Percentiles rank a stretch among this genome's conserved stretches.
Conservation (phyloP, 495 filamentous ascomycete species). For the Hypoxylon rickii region DNA sequence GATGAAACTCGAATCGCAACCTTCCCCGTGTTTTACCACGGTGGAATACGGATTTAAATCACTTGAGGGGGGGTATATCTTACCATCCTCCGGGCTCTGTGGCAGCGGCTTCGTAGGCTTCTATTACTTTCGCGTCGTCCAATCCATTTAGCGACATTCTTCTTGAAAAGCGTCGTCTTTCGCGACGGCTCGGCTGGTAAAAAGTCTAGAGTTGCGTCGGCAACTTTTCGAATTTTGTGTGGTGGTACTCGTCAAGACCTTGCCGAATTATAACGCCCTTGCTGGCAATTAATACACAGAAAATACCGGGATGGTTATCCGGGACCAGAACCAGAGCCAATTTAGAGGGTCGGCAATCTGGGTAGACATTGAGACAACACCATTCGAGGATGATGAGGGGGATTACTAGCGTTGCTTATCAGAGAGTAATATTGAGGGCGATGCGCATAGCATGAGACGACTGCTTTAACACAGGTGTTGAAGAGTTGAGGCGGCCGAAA, state of each 20-base stretch:
- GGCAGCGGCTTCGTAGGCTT: conserved; percentile 80
- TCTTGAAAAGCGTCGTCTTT: conserved; percentile 27
- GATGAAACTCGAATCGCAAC: too few species aligned
- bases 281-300: conserved; percentile 15
- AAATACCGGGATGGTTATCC: conserved; percentile 23
- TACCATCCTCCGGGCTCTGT: conserved; percentile 94
- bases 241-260: conserved; percentile 3
- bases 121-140: conserved; percentile 77
- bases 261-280: conserved; percentile 12
- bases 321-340: conserved; percentile 35
- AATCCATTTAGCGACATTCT: conserved; percentile 97
- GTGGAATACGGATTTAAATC: too few species aligned
- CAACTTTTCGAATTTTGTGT: neutral
- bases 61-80: conserved; percentile 37
- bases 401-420: conserved; percentile 5
- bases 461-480: conserved; percentile 14
- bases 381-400: conserved; percentile 14
- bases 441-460: conserved; percentile 16
- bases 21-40: too few species aligned
- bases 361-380: conserved; percentile 39
- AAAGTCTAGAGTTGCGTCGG: conserved; percentile 9
- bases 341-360: conserved; percentile 33
- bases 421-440: conserved; percentile 2
- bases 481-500: conserved; percentile 30
- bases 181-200: conserved; percentile 11